Evolutionary conservation across 2,329 filamentous ascomycete genomes (phyloP).

Genomic region (Botryotinia convoluta): DNA sequence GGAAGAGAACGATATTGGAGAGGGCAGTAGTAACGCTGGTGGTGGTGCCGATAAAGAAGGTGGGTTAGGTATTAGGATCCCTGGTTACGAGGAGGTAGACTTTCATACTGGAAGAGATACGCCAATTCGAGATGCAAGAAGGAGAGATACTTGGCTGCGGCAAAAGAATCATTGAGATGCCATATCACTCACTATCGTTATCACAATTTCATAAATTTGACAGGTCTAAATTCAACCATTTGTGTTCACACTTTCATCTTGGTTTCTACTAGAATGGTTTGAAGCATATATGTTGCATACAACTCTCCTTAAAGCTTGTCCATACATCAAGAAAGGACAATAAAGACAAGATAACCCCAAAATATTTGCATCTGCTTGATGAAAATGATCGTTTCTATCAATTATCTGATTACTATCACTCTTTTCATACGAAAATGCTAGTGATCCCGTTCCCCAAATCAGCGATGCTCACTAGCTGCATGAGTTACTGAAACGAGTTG

Average conservation of each 20-base stretch:
- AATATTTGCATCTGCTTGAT: background rate
- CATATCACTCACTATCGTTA: background rate
- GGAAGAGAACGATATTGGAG: constrained; percentile 3
- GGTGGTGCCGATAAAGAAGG: background rate
- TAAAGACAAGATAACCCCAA: background rate
- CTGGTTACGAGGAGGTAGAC: background rate
- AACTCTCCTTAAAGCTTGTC: background rate
- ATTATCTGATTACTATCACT: background rate
- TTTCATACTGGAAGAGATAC: background rate
- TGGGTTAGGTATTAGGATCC: background rate
- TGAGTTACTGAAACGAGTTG: background rate
- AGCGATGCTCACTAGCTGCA: background rate
- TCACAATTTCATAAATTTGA: background rate
- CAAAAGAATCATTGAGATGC: background rate
- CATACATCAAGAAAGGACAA: too few species aligned
- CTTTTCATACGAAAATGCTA: background rate
- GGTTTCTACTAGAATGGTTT: background rate
- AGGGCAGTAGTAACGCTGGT: background rate
- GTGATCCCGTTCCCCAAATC: background rate
- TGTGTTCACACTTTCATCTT: background rate
- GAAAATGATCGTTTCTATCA: background rate
- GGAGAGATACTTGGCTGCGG: constrained; percentile 6
- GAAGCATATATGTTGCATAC: background rate
- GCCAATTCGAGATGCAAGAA: constrained; percentile 1
- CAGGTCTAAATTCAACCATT: background rate